Evolutionary conservation across 495 filamentous ascomycete species (phyloP), one percentile per base, ranked within the genome.

Genomic region (Aspergillus avenaceus): DNA sequence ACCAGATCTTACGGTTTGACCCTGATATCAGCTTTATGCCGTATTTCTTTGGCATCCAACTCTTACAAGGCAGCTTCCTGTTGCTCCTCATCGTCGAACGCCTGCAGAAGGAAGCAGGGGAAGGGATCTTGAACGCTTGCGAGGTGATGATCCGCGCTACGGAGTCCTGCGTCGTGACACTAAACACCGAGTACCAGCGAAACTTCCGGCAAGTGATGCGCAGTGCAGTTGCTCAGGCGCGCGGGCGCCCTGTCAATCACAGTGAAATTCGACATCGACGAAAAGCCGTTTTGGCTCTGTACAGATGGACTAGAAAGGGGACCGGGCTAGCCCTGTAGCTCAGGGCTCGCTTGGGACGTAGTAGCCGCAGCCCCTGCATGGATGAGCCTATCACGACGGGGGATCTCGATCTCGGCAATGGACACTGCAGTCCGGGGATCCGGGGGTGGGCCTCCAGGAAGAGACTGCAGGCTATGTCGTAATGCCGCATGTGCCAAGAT

Each of bases 1-100:
- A 82, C 67, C 85, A 89, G 58, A 89, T 93, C 45, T 77, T 91
- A n/a, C 85, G 90, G 50, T 87, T 83, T 59, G 88, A 93, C 63
- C 86, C 88, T 0, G 87, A 90, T 41, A 77, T 91, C 27, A 88
- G 88, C 58, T 91, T 91, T 67, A 93, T 91, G 86, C 88, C 88
- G 5, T 91, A 90, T 71, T 89, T 93, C 64, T 93, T 90, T 60
- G 88, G 88, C 42, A 91, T 93, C 55, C 90, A 91, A 55, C 76
- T 93, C 0, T 71, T 93, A 4, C 88, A 91, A 60, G 87, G 88
- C 6, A 90, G 87, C 34, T 93, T 91, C 65, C 69, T 93, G 12
- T 73, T 91, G 0, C 77, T 93, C 4, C 74, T 91, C 25, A 90
- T 91, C 45, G 88, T 88, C 52, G 88, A 91, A 58, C 87, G 90